Percentiles rank a stretch among this genome's conserved stretches.
These are phyloP conservation scores for Tuber umbilicatum DNA, from an alignment of 495 filamentous ascomycete species.

Conservation along the genomic window DNA sequence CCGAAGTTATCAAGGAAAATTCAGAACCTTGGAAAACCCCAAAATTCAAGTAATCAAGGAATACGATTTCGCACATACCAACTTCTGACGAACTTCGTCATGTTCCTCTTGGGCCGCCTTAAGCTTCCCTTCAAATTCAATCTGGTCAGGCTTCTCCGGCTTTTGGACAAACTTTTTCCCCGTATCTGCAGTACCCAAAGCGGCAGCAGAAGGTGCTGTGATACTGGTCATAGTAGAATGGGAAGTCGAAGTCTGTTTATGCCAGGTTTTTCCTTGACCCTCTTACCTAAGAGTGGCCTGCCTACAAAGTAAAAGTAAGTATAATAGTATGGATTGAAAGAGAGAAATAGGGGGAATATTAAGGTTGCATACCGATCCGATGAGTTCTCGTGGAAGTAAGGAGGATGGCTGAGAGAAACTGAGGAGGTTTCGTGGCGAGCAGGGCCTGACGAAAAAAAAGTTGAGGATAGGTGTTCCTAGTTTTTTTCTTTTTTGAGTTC, in stretches of 20 bases:
- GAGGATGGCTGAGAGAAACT: not conserved
- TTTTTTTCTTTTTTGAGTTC: not conserved
- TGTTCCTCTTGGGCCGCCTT: conserved; percentile 77
- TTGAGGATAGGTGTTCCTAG: not conserved
- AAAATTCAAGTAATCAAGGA: not conserved
- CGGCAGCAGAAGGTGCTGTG: conserved; percentile 20
- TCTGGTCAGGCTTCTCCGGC: conserved; percentile 67
- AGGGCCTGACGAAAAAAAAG: not conserved
- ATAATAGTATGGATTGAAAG: not conserved
- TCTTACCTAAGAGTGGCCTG: not conserved
- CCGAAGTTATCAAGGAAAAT: not conserved
- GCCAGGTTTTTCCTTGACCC: conserved; percentile 43
- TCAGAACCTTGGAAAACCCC: not conserved
- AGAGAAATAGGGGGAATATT: not conserved
- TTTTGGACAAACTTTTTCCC: conserved; percentile 50
- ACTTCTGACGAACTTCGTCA: conserved; percentile 60
- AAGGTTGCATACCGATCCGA: not conserved
- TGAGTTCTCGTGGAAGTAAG: not conserved
- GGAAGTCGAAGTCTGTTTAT: conserved; percentile 14
- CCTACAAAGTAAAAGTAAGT: not conserved
- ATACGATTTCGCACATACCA: conserved; percentile 55
- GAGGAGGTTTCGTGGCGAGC: not conserved
- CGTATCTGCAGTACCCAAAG: conserved; percentile 36
- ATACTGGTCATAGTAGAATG: conserved; percentile 18
- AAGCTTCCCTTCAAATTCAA: conserved; percentile 62